Evolutionary conservation across 2,329 filamentous ascomycete species (phyloP).

Genomic region (Fusarium goolgardi): DNA sequence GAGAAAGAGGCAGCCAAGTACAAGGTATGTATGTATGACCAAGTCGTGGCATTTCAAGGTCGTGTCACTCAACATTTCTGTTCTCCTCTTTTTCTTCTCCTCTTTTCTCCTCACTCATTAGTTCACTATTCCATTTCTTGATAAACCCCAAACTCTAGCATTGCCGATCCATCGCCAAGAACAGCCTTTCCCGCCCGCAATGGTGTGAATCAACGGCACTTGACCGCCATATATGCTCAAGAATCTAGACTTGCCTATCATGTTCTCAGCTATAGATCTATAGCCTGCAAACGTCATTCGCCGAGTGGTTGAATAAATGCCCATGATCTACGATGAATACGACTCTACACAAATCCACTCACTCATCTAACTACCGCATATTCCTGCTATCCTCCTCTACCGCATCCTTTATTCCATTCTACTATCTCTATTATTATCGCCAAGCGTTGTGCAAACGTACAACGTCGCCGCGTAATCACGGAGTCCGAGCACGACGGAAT

Average conservation of each 20-base stretch:
- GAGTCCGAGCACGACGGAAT: constrained; percentile 16
- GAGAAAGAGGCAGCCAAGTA: constrained; percentile 8
- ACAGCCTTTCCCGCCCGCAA: constrained; percentile 37
- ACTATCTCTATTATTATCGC: constrained; percentile 9
- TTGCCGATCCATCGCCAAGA: constrained; percentile 20
- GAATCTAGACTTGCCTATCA: neutral
- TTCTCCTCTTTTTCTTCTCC: neutral
- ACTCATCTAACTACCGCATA: neutral
- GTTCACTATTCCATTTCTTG: constrained; percentile 3
- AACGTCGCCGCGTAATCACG: constrained; percentile 40
- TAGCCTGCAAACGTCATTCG: constrained; percentile 32
- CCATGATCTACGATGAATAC: constrained; percentile 19
- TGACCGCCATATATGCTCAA: constrained; percentile 24
- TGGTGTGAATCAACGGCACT: constrained; percentile 38
- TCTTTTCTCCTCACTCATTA: neutral
- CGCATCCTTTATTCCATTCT: neutral
- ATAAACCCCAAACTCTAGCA: neutral
- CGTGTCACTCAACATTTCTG: constrained; percentile 1
- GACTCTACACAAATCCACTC: neutral
- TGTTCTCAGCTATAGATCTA: constrained; percentile 35
- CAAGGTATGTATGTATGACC: neutral
- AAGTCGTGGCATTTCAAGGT: neutral
- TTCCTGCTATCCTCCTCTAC: neutral
- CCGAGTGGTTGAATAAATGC: constrained; percentile 13
- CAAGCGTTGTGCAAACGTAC: constrained; percentile 33